Conservation (phyloP, 2,329 filamentous ascomycete species). For the Lasiodiplodia gonubiensis region DNA sequence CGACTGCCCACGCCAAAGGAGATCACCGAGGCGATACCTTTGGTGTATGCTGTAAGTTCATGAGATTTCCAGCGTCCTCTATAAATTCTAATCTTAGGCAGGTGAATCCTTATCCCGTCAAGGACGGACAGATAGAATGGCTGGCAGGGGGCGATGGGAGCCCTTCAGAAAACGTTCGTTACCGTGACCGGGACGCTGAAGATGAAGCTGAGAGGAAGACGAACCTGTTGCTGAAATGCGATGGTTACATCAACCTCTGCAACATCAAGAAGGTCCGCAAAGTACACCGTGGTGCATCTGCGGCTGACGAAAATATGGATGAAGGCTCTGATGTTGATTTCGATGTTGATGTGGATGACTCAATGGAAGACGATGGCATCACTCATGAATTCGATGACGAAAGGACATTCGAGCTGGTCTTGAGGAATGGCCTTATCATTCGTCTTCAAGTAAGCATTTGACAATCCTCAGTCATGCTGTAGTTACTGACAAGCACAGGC, state of each 20-base stretch:
- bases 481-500: slow-evolving; percentile 38
- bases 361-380: slow-evolving; percentile 58
- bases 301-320: slow-evolving; percentile 60
- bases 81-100: background rate
- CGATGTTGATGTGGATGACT: slow-evolving; percentile 55
- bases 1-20: slow-evolving; percentile 60
- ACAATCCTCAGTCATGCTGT: background rate
- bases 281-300: slow-evolving; percentile 57
- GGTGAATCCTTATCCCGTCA: slow-evolving; percentile 64
- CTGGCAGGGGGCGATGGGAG: slow-evolving; percentile 51
- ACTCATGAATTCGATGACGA: slow-evolving; percentile 61
- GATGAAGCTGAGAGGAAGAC: slow-evolving; percentile 64
- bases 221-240: slow-evolving; percentile 63
- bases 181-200: slow-evolving; percentile 64
- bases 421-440: slow-evolving; percentile 66
- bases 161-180: slow-evolving; percentile 52
- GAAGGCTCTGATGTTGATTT: slow-evolving; percentile 63
- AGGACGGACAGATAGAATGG: slow-evolving; percentile 63
- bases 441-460: slow-evolving; percentile 58
- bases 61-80: background rate
- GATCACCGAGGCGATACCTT: slow-evolving; percentile 62
- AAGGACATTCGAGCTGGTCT: slow-evolving; percentile 65
- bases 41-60: slow-evolving; percentile 58
- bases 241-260: slow-evolving; percentile 68
- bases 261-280: slow-evolving; percentile 63